Conservation (phyloP, 2,329 filamentous ascomycete genomes). For the Exophiala xenobiotica region DNA sequence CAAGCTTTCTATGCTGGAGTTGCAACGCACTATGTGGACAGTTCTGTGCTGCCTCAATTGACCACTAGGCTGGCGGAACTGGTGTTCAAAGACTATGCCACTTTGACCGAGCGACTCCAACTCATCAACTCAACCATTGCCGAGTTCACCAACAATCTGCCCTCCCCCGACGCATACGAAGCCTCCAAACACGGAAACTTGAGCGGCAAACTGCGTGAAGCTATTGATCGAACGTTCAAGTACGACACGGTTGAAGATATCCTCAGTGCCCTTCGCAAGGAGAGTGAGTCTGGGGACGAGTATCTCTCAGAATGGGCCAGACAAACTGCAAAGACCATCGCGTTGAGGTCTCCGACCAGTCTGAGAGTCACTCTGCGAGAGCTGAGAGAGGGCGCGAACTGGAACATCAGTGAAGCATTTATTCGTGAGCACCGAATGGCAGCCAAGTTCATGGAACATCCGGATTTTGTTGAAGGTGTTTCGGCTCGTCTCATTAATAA, state of each 20-base stretch:
- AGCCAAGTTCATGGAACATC: conserved; percentile 81
- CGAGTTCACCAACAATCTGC: conserved; percentile 85
- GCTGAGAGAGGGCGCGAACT: conserved; percentile 71
- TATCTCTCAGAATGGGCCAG: conserved; percentile 71
- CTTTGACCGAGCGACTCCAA: conserved; percentile 60
- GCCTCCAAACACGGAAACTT: conserved; percentile 44
- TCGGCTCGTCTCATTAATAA: conserved; percentile 74
- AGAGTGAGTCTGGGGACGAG: conserved; percentile 44
- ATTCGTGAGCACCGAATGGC: conserved; percentile 82
- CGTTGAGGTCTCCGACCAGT: conserved; percentile 77
- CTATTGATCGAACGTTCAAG: conserved; percentile 82
- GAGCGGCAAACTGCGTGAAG: conserved; percentile 67
- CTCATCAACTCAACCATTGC: conserved; percentile 86
- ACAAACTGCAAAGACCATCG: conserved; percentile 72
- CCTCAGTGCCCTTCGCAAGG: conserved; percentile 61
- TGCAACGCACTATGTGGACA: conserved; percentile 95
- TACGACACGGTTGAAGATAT: conserved; percentile 68
- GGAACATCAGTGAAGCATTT: conserved; percentile 85
- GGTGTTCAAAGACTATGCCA: conserved; percentile 76
- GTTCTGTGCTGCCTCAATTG: conserved; percentile 75
- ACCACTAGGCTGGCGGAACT: conserved; percentile 86
- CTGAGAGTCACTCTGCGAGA: conserved; percentile 82
- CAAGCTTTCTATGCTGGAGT: conserved; percentile 89
- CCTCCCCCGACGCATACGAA: conserved; percentile 59
- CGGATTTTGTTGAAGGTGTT: conserved; percentile 92